Base-by-base conservation (phyloP, 306 rosid genomes). In the Vicia villosa region DNA sequence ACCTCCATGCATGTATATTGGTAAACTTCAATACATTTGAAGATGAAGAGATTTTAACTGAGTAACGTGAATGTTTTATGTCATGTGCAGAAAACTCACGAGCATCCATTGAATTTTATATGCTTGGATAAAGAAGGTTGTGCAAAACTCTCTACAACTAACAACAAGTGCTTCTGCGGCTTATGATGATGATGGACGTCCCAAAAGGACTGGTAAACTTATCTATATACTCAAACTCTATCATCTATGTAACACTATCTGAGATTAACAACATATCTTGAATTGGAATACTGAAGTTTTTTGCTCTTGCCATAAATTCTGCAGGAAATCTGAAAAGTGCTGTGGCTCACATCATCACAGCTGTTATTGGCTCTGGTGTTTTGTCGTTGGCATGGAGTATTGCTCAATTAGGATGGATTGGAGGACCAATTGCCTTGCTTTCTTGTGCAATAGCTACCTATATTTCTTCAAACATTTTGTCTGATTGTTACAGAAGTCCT, bases 301-400 rank as follows among this genome's bases (percentile, higher is more conserved):
- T 63, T 62, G n/a, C n/a, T 52, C 52, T 5, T 16, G 21, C 11
- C 3, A 2, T 50, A 19, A 46, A 46, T 19, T 50, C 56, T 41
- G 21, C 84, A 87, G 89, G 89, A 66, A 87, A 81, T 62, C 14
- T 85, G n/a, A 63, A 28, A 72, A 84, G 68, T 71, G 83, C 77
- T 30, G 79, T 85, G 61, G 94, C 94, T 52, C 93, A 90, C 74
- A 90, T 90, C 73, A 85, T 87, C 0, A 87, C 93, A 7, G 93
- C 88, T 50, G 89, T 90, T 51, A 87, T 90, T 58, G 93, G 96
- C 57, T 49, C 89, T 47, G 89, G 94, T 13, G 88, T 90, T 69
- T 74, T 90, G 42, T 87, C 96, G 32, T 80, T 90, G 65, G 91
- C 89, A 14, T 89, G 96, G 93, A 83, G 89, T 36, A 80, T 86